phyloP scores from a whole-genome alignment of 2,329 filamentous ascomycete species.

The Capronia coronata region DNA sequence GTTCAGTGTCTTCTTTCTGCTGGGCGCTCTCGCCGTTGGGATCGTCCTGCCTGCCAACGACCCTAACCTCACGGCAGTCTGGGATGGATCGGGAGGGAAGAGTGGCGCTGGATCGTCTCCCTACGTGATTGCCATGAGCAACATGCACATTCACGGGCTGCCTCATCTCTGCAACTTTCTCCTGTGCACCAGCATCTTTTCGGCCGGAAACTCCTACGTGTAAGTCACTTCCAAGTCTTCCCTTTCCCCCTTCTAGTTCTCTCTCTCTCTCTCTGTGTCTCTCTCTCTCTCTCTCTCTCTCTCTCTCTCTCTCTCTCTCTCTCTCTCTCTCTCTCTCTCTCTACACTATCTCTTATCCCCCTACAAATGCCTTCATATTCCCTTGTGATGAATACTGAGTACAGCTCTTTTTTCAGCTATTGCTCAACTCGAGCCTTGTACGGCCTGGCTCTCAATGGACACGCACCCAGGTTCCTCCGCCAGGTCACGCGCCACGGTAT shows the following conservation, averaged over 20 bases:
- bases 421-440: conserved; percentile 50
- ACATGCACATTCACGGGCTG: conserved; percentile 48
- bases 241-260: too few relatives aligned
- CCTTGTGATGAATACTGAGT: too few relatives aligned
- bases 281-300: too few relatives aligned
- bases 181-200: conserved; percentile 50
- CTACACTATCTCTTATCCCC: too few relatives aligned
- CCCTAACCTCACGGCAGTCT: conserved; percentile 41
- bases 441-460: conserved; percentile 48
- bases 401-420: too few relatives aligned
- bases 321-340: too few relatives aligned
- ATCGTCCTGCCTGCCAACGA: conserved; percentile 64
- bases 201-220: conserved; percentile 51
- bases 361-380: too few relatives aligned
- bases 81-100: conserved; percentile 45
- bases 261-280: too few relatives aligned
- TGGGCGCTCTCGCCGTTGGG: conserved; percentile 63
- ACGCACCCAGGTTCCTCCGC: conserved; percentile 50
- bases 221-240: too few relatives aligned
- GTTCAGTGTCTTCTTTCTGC: conserved; percentile 67
- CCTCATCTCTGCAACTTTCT: conserved; percentile 55
- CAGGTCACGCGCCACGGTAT: conserved; percentile 57
- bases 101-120: conserved; percentile 53
- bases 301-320: too few relatives aligned
- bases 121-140: conserved; percentile 57